A percentile compares a stretch with the other conserved stretches of the same genome.
Conservation (phyloP, 345 rosid genomes). For the sweet orange (Citrus sinensis) region DNA sequence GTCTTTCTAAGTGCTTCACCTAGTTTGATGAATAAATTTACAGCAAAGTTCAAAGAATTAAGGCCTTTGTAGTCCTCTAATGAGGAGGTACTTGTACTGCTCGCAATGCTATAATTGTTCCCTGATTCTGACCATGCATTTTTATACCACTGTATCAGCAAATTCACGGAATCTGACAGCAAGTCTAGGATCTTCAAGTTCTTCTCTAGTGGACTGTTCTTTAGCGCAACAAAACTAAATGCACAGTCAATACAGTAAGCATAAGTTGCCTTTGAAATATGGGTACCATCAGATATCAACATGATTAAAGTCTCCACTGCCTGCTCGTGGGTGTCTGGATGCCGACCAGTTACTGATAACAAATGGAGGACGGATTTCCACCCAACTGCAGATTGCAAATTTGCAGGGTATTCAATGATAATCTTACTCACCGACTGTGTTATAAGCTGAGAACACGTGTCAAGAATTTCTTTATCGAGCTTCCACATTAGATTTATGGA, state of each 20-base stretch:
- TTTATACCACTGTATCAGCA: conserved; percentile 55
- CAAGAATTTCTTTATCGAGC: conserved; percentile 81
- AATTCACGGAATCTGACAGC: conserved; percentile 56
- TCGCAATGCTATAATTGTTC: conserved; percentile 35
- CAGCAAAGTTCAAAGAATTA: conserved; percentile 27
- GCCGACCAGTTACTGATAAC: conserved; percentile 65
- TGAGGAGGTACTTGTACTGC: conserved; percentile 56
- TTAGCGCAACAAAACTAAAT: conserved; percentile 67
- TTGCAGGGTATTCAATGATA: conserved; percentile 50
- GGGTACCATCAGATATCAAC: conserved; percentile 47
- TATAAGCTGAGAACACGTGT: conserved; percentile 57
- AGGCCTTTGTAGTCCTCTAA: conserved; percentile 49
- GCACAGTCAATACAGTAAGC: conserved; percentile 77
- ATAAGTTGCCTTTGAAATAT: conserved; percentile 53
- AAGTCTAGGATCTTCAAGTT: conserved; percentile 67
- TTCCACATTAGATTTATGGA: conserved; percentile 86
- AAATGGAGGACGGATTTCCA: conserved; percentile 83
- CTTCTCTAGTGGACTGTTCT: conserved; percentile 68
- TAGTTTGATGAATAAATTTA: conserved; percentile 61
- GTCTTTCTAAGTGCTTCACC: conserved; percentile 81
- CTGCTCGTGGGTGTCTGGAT: conserved; percentile 64
- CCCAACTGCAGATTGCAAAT: conserved; percentile 64
- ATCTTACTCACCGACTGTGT: conserved; percentile 59
- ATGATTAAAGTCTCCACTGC: conserved; percentile 67
- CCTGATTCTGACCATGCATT: conserved; percentile 37